Percentiles rank a stretch among this genome's conserved stretches.
Conservation (phyloP, 805 yeast genomes). For the Lachancea cidri region DNA sequence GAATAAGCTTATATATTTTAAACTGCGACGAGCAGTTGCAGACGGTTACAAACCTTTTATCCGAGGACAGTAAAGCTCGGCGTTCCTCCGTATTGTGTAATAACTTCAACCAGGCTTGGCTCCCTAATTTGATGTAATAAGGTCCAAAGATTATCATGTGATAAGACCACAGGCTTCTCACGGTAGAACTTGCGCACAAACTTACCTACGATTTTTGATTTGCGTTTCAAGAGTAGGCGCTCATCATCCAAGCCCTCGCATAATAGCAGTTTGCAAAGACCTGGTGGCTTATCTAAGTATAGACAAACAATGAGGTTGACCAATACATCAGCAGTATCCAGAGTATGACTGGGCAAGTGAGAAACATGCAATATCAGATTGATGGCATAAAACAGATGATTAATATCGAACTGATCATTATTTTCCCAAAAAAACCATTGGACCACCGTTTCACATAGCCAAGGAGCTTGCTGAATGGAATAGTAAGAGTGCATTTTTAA, state of each 20-base stretch:
- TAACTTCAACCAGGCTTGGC: conserved; percentile 16
- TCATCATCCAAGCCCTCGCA: conserved; percentile 8
- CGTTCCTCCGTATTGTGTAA: conserved; percentile 21
- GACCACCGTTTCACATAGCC: conserved; percentile 5
- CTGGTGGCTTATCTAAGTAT: conserved; percentile 3
- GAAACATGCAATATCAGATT: conserved; percentile 11
- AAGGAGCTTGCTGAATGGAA: conserved; percentile 8
- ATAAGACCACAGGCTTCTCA: conserved; percentile 11
- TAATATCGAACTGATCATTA: conserved; percentile 3
- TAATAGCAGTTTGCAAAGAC: conserved; percentile 4
- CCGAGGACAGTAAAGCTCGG: conserved; percentile 21
- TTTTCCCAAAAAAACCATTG: conserved; percentile 11
- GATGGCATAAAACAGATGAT: conserved; percentile 12
- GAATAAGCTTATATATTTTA: neutral
- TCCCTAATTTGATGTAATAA: conserved; percentile 15
- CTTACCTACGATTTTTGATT: conserved; percentile 5
- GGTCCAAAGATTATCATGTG: conserved; percentile 21
- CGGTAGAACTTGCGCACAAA: conserved; percentile 14
- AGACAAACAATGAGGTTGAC: conserved; percentile 2
- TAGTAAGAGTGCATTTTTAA: conserved; percentile 7
- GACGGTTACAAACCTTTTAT: no score
- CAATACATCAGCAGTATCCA: conserved; percentile 6
- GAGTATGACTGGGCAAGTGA: neutral
- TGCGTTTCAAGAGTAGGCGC: conserved; percentile 4
- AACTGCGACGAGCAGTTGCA: no score